Percentiles rank a stretch among this genome's conserved stretches.
phyloP scores from a whole-genome alignment of 495 filamentous ascomycete species.

The Rusavskia elegans region DNA sequence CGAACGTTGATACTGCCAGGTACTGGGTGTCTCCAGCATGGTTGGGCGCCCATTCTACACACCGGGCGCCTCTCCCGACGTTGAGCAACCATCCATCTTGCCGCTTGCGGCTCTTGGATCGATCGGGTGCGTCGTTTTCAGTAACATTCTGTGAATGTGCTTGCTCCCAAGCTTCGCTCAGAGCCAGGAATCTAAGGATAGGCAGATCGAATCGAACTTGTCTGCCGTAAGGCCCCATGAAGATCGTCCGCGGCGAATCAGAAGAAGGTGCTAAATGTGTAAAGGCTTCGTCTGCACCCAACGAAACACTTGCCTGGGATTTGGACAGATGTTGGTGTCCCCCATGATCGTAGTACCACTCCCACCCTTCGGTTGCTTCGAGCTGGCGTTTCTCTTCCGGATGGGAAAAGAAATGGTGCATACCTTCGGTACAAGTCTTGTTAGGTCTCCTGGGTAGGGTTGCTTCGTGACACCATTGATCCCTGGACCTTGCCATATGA shows the following conservation, averaged over 20 bases:
- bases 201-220: constrained; percentile 27
- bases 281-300: constrained; percentile 16
- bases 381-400: constrained; percentile 23
- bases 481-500: constrained; percentile 27
- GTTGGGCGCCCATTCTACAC: constrained; percentile 42
- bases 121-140: constrained; percentile 4
- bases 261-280: constrained; percentile 26
- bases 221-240: constrained; percentile 33
- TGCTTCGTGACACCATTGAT: constrained; percentile 31
- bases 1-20: constrained; percentile 31
- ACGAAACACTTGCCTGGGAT: constrained; percentile 19
- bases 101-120: not conserved
- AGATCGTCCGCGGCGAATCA: constrained; percentile 23
- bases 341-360: constrained; percentile 36
- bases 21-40: constrained; percentile 35
- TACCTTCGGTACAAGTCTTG: constrained; percentile 14
- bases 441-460: constrained; percentile 33
- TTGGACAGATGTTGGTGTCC: constrained; percentile 22
- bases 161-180: constrained; percentile 28
- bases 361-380: constrained; percentile 34
- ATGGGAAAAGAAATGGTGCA: constrained; percentile 27
- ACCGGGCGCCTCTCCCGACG: constrained; percentile 33
- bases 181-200: constrained; percentile 24
- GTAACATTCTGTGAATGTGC: not conserved
- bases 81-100: constrained; percentile 44